These are phyloP conservation scores for Coemansia sp. DNA, from an alignment of 192 early-diverging fungal genomes.

Conservation along the genomic window DNA sequence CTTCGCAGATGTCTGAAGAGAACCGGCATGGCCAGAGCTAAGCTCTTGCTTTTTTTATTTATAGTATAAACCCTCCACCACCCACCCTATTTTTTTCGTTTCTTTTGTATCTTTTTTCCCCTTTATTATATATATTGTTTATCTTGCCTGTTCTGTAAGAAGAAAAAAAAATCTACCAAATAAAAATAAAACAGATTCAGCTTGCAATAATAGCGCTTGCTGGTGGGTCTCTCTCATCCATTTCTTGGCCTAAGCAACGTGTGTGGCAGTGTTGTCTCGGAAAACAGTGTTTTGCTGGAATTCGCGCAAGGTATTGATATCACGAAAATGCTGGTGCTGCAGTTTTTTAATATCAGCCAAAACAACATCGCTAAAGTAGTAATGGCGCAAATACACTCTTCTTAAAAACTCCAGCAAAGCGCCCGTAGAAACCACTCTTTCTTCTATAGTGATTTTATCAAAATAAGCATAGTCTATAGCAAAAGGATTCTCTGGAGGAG, in stretches of 20 bases:
- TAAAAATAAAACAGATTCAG: no score
- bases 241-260: no score
- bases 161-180: no score
- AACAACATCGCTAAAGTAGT: constrained; percentile 50
- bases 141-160: no score
- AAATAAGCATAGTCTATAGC: constrained; percentile 59
- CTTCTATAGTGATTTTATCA: constrained; percentile 60
- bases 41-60: background rate
- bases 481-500: constrained; percentile 64
- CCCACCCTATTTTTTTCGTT: no score
- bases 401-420: constrained; percentile 66
- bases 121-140: no score
- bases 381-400: constrained; percentile 55
- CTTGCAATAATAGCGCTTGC: no score
- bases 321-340: constrained; percentile 39
- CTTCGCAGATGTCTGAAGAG: background rate
- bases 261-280: no score
- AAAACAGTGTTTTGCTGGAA: constrained; percentile 27
- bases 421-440: constrained; percentile 60
- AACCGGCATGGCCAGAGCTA: no score
- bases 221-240: no score
- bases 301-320: constrained; percentile 36
- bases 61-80: no score
- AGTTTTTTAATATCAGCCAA: constrained; percentile 34
- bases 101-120: no score